phyloP scores from a whole-genome alignment of 2,329 filamentous ascomycete species.

The Gnomoniopsis smithogilvyi region DNA sequence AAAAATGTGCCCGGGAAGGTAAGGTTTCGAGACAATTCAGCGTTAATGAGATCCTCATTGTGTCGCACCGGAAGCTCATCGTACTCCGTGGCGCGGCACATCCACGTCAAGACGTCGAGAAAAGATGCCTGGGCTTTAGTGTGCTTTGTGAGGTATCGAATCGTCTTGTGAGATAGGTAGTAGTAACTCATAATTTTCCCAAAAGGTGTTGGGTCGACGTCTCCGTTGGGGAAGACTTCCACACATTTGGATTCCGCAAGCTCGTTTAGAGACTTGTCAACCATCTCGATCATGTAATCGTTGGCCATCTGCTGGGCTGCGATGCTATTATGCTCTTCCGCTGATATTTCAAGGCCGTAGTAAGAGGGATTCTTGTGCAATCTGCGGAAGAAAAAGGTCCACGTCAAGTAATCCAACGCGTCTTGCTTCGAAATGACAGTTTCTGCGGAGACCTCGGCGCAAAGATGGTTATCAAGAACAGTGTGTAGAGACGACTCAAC shows the following conservation, averaged over 20 bases:
- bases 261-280: conserved; percentile 80
- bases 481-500: conserved; percentile 96
- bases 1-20: conserved; percentile 60
- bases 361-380: conserved; percentile 98
- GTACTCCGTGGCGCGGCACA: conserved; percentile 91
- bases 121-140: conserved; percentile 75
- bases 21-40: conserved; percentile 78
- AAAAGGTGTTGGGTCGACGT: conserved; percentile 84
- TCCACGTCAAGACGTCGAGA: conserved; percentile 82
- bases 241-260: conserved; percentile 84
- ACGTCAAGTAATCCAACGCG: conserved; percentile 93
- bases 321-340: conserved; percentile 86
- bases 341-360: conserved; percentile 90
- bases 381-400: conserved; percentile 98
- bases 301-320: conserved; percentile 84
- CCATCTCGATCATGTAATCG: conserved; percentile 90
- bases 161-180: conserved; percentile 93
- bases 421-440: conserved; percentile 95
- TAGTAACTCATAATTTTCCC: conserved; percentile 99
- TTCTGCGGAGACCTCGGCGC: conserved; percentile 89
- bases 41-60: conserved; percentile 97
- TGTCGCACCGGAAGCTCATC: conserved; percentile 96
- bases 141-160: conserved; percentile 76
- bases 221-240: conserved; percentile 77
- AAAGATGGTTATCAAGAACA: conserved; percentile 93